These are phyloP conservation scores for Sclerotinia glacialis DNA, from an alignment of 2,329 filamentous ascomycete species.

Conservation along the genomic window DNA sequence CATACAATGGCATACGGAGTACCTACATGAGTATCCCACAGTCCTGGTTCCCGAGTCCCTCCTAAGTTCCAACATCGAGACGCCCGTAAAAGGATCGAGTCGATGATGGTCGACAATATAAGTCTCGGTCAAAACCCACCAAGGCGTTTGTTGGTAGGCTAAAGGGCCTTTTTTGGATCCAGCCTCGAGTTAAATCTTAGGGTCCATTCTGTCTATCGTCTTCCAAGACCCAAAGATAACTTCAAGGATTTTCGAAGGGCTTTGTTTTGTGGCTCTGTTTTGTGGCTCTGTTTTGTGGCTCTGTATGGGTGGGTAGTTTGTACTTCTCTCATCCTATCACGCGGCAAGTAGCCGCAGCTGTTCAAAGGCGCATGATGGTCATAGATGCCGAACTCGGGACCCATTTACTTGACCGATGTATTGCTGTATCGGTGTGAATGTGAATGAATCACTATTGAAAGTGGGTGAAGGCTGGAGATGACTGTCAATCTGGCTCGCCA, in stretches of 20 bases:
- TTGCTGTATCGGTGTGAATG: constrained; percentile 1
- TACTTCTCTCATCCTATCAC: constrained; percentile 14
- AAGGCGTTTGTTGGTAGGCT: not conserved
- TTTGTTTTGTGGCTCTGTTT: not conserved
- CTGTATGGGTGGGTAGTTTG: not conserved
- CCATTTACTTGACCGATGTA: constrained; percentile 7
- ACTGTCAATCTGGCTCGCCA: constrained; percentile 8
- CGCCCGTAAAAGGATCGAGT: not conserved
- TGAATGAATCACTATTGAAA: not conserved
- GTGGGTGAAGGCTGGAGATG: not conserved
- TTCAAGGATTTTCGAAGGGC: not conserved
- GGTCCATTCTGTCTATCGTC: not conserved
- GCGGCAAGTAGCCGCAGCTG: constrained; percentile 16
- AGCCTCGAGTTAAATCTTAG: not conserved
- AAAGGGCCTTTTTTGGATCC: constrained; percentile 12
- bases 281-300: not conserved
- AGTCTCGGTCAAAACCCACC: constrained; percentile 6
- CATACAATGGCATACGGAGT: too few species aligned
- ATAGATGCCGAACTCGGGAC: constrained; percentile 9
- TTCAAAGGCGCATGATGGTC: constrained; percentile 19
- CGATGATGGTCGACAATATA: not conserved
- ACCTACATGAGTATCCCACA: not conserved
- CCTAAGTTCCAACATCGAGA: not conserved
- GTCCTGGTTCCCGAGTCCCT: not conserved
- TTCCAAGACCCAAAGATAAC: not conserved